phyloP scores from a whole-genome alignment of 192 early-diverging fungal genomes.

The Pilaira anomala region DNA sequence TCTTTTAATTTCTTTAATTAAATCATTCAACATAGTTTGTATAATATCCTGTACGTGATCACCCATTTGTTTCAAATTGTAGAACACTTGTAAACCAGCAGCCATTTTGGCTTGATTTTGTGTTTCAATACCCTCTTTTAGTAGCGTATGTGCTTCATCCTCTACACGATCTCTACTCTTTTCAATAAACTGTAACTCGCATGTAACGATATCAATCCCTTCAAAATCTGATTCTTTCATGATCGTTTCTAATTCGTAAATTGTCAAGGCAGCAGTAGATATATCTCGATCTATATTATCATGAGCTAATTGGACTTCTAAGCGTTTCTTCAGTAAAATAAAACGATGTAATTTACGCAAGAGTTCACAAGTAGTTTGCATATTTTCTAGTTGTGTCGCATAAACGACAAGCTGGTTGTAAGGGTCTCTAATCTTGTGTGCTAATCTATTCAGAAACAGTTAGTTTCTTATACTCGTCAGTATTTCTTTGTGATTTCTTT shows the following conservation, averaged over 20 bases:
- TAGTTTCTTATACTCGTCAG: too few species aligned
- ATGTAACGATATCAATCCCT: constrained; percentile 64
- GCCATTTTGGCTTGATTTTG: constrained; percentile 51
- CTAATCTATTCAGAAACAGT: background rate
- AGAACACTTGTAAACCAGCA: constrained; percentile 51
- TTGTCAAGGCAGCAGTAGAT: constrained; percentile 52
- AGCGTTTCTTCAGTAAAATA: constrained; percentile 53
- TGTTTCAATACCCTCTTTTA: constrained; percentile 47
- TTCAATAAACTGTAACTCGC: constrained; percentile 47
- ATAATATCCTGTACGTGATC: constrained; percentile 38
- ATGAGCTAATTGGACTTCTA: constrained; percentile 53
- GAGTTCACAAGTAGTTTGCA: constrained; percentile 59
- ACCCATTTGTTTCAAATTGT: constrained; percentile 47
- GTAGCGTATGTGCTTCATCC: constrained; percentile 45
- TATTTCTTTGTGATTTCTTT: background rate
- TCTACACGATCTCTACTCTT: constrained; percentile 42
- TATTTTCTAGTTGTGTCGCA: constrained; percentile 58
- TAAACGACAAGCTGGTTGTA: constrained; percentile 59
- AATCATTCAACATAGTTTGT: constrained; percentile 34
- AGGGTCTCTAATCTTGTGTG: constrained; percentile 55
- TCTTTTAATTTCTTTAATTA: constrained; percentile 44
- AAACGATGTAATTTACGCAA: constrained; percentile 60
- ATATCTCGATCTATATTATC: constrained; percentile 40
- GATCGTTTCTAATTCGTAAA: constrained; percentile 58
- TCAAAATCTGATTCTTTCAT: constrained; percentile 57